Base-by-base conservation (phyloP, 1,139 yeast genomes). In the Kodamaea plutei region DNA sequence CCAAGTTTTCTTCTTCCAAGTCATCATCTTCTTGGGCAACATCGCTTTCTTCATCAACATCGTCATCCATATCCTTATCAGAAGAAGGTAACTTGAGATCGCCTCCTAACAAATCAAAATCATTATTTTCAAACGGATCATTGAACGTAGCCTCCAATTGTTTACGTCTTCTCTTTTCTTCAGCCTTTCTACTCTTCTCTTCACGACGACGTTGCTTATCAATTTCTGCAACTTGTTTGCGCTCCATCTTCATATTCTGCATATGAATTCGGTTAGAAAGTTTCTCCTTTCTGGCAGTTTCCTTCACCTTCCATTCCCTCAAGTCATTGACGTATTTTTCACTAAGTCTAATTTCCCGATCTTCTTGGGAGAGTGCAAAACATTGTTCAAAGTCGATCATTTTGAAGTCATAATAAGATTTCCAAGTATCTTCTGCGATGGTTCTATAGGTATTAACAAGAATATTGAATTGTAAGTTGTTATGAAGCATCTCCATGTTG, bases 401-500 rank as follows among this genome's bases (percentile, higher is more conserved):
- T 36, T 64, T 65, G 42, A 66, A 68, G 29, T 56, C 52, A 43
- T 55, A 68, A 43, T 64, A 68, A 21, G 54, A 49, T 10, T 46
- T 38, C 73, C 73, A 66, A 0, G 71, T 66, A 17, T 64, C 65
- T 9, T 48, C 52, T 1, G 70, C 50, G 28, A 68, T 60, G 20
- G 57, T 63, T 29, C 74, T 47, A 42, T 66, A 68, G 5, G 70
- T 53, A 40, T 68, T 68, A 9, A 62, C 43, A 30, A 68, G 51
- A 15, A 67, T 42, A 39, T 68, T 68, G 43, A 62, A 68, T 37
- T 65, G 71, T 20, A 62, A 52, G 31, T 58, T 61, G 36, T 64
- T 67, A 39, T 68, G 74, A 16, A 68, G 46, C 64, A 68, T 63
- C 43, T 68, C 74, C 35, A 68, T 39, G 39, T 68, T 68, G 14